Conservation (phyloP, 2,329 filamentous ascomycete species). For the Fusarium pilosicola region DNA sequence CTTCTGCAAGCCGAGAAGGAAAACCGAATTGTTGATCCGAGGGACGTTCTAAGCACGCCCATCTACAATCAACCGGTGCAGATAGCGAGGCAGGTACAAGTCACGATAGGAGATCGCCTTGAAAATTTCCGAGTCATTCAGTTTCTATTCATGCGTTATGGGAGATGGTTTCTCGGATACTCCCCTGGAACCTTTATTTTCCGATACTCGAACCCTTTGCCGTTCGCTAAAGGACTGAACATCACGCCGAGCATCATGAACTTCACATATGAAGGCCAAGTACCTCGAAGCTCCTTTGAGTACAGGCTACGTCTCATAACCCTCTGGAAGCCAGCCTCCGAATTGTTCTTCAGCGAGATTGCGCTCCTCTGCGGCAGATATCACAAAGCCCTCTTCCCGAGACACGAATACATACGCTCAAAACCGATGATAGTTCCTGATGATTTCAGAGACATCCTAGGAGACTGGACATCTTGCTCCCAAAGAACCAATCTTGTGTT, state of each 20-base stretch:
- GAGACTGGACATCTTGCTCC: not conserved
- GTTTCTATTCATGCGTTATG: not conserved
- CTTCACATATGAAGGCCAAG: slow-evolving; percentile 15
- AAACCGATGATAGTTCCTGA: not conserved
- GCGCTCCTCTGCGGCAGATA: not conserved
- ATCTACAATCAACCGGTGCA: not conserved
- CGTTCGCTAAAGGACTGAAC: not conserved
- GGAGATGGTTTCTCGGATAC: not conserved
- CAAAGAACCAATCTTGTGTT: not conserved
- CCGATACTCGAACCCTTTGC: slow-evolving; percentile 10
- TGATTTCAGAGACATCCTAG: not conserved
- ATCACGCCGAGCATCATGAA: not conserved
- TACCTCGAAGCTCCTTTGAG: not conserved
- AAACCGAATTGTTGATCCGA: not conserved
- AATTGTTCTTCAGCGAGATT: slow-evolving; percentile 10
- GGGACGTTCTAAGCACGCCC: not conserved
- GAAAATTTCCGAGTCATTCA: not conserved
- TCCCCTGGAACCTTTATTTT: slow-evolving; percentile 40
- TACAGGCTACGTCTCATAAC: not conserved
- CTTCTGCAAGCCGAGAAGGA: not conserved
- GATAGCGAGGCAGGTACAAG: not conserved
- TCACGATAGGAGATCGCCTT: not conserved
- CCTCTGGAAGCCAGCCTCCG: not conserved
- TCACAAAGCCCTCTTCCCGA: not conserved
- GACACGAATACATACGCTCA: not conserved